A percentile compares a stretch with the other conserved stretches of the same genome.
These are phyloP conservation scores for Aegle marmelos DNA, from an alignment of 345 rosid genomes.

Conservation along the genomic window DNA sequence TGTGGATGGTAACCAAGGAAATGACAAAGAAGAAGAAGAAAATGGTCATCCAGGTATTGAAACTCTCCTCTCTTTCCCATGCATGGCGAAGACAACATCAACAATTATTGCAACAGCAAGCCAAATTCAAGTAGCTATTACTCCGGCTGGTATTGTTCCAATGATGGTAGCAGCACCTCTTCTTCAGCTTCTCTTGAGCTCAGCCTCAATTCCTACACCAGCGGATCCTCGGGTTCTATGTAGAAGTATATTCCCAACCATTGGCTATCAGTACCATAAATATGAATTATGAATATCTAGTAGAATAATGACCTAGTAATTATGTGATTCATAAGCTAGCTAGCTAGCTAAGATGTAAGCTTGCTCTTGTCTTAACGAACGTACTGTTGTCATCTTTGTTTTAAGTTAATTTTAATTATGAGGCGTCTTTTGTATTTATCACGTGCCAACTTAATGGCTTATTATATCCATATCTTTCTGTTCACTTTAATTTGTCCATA, in stretches of 20 bases:
- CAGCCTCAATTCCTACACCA: slow-evolving; percentile 63
- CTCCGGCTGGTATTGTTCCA: slow-evolving; percentile 30
- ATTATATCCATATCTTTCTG: neutral
- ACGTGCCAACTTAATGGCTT: slow-evolving; percentile 10
- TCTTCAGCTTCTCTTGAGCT: slow-evolving; percentile 75
- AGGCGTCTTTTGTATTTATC: slow-evolving; percentile 14
- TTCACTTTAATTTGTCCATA: neutral
- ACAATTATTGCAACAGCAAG: slow-evolving; percentile 29
- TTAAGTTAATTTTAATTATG: neutral
- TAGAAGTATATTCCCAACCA: neutral
- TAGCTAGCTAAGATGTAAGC: too few relatives aligned
- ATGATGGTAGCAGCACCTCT: slow-evolving; percentile 24
- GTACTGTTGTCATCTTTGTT: slow-evolving; percentile 4
- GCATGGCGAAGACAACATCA: slow-evolving; percentile 53
- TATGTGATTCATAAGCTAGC: neutral
- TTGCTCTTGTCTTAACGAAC: neutral
- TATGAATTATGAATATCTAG: neutral
- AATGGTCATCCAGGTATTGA: slow-evolving; percentile 42
- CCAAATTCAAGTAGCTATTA: slow-evolving; percentile 23
- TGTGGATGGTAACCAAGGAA: slow-evolving; percentile 13
- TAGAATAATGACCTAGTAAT: slow-evolving; percentile 1
- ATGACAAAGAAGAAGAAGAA: slow-evolving; percentile 6
- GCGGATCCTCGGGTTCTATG: slow-evolving; percentile 38
- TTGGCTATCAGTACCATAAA: neutral
- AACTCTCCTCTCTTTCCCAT: slow-evolving; percentile 88